phyloP scores from a whole-genome alignment of 1,284 basidiomycete genomes.

The Irpex sp. region DNA sequence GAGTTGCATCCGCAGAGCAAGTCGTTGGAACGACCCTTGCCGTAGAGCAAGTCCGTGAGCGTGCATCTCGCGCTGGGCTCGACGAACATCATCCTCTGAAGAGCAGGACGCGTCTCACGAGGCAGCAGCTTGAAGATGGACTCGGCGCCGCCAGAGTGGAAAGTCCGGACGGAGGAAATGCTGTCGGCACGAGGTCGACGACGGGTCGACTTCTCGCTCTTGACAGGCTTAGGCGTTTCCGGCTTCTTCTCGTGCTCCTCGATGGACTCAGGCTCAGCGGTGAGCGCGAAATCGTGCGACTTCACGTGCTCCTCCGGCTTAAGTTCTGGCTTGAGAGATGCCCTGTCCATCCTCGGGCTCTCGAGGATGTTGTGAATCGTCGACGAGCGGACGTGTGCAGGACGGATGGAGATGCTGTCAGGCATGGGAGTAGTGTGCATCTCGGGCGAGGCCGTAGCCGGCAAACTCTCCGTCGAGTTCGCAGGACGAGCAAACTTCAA shows the following conservation, averaged over 20 bases:
- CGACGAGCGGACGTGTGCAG: constrained; percentile 17
- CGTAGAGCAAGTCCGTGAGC: constrained; percentile 88
- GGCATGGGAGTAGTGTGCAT: constrained; percentile 3
- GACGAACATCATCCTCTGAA: constrained; percentile 92
- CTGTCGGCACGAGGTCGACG: constrained; percentile 55
- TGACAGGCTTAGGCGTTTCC: constrained; percentile 12
- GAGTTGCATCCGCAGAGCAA: constrained; percentile 76
- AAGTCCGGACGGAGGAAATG: constrained; percentile 71
- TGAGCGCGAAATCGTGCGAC: constrained; percentile 19
- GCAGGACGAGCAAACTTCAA: constrained; percentile 66
- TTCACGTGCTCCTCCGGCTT: constrained; percentile 12
- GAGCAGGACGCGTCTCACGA: constrained; percentile 83
- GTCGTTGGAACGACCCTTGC: constrained; percentile 69
- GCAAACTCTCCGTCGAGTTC: constrained; percentile 65
- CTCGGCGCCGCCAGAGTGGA: constrained; percentile 82
- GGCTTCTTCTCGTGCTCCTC: constrained; percentile 3
- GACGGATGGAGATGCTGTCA: constrained; percentile 16
- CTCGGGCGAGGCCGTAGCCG: constrained; percentile 27
- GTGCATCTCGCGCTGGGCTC: constrained; percentile 91
- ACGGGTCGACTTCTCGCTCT: constrained; percentile 12
- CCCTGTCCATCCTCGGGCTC: constrained; percentile 6
- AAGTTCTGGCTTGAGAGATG: background rate
- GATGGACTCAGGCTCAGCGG: constrained; percentile 6
- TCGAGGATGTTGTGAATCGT: constrained; percentile 15
- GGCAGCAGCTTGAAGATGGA: constrained; percentile 97